Evolutionary conservation across 257 asterid species (phyloP), one percentile per base, ranked within the genome.

Genomic region (Thymus mandschuricus): DNA sequence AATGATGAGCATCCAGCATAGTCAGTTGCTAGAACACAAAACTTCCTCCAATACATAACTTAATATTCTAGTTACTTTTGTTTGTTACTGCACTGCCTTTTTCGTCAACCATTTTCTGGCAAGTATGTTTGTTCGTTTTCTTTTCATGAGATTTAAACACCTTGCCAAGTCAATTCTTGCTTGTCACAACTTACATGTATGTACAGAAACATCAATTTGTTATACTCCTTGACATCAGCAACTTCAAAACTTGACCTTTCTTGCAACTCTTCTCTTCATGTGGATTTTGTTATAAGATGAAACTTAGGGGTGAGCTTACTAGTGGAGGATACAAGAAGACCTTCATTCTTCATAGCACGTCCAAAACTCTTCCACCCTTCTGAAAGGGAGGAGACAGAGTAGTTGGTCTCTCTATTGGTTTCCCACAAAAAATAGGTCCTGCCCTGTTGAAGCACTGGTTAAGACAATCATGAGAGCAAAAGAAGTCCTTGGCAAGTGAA

Each of bases 261-360:
- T 61, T 48, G 86, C 77, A 78, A 71, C 79, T 80, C 81, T 85
- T 81, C 90, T 84, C 81, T 78, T 84, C 78, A 40, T 81, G 64
- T 82, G 83, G 74, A 89, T 84, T 81, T 81, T 68, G 80, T 69
- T 40, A 89, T 38, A 64, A 75, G 76, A 64, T 86, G 92, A 38
- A 87, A 83, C 70, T 83, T 81, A 7, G 91, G 89, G 54, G 82
- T 78, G 50, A 81, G 73, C 80, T 82, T 89, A 73, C 71, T 82
- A 8, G 89, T 68, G 13, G 87, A 79, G 59, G 90, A 55, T 63
- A 59, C 76, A 33, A 61, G 77, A 41, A 79, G 84, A 6, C 87
- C 86, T 27, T 82, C 81, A 72, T 82, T 83, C 81, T 84, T 83
- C 56, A 87, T 69, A 48, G 91, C 93, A 74, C 81, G 80, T 27